Conservation (phyloP, 257 asterid genomes). For the Lycium barbarum region DNA sequence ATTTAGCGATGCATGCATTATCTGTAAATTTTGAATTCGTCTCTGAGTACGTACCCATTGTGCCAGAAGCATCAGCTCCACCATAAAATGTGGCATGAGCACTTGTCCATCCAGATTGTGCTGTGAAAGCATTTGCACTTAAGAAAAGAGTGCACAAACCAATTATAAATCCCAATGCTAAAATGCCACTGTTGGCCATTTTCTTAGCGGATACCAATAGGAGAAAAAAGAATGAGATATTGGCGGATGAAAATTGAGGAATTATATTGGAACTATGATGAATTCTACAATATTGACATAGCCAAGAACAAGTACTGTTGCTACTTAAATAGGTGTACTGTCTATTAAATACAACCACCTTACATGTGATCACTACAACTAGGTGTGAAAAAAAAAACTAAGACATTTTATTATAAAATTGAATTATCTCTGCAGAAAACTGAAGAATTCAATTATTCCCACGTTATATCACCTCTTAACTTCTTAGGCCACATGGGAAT, state of each 20-base stretch:
- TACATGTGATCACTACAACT: conserved; percentile 28
- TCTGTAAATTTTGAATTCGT: neutral
- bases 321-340: conserved; percentile 20
- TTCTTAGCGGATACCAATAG: conserved; percentile 12
- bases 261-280: neutral
- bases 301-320: neutral
- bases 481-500: conserved; percentile 24
- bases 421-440: conserved; percentile 18
- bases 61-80: conserved; percentile 34
- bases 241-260: neutral
- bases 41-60: conserved; percentile 12
- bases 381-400: neutral
- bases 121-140: conserved; percentile 23
- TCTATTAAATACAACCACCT: conserved; percentile 21
- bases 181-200: conserved; percentile 18
- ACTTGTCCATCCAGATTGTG: conserved; percentile 30
- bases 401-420: neutral
- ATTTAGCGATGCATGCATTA: neutral
- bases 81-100: conserved; percentile 35
- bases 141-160: neutral
- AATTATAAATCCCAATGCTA: conserved; percentile 17
- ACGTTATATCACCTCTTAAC: conserved; percentile 19
- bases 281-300: neutral
- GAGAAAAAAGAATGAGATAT: neutral
- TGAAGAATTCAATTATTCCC: conserved; percentile 31